Evolutionary conservation across 768 basidiomycete species (phyloP), one percentile per base, ranked within the genome.

Genomic region (Heimioporus sp.): DNA sequence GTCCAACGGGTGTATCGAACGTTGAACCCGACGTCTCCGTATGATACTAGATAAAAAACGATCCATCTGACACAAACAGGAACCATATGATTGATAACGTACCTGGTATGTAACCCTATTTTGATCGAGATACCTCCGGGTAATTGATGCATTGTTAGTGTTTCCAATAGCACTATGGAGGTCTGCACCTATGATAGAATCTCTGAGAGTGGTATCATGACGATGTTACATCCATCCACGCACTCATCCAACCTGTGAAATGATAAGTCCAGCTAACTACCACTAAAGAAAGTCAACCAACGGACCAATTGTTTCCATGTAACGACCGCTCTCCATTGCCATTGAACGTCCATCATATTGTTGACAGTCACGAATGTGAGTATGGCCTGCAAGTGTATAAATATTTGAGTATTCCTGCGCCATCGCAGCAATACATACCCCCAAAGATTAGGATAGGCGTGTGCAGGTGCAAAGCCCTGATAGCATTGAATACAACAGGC

Each of bases 231-330:
- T 32, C 3, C 13, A 35, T 8, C 2, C 19, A 68, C 75, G 39
- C 60, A 85, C 88, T 84, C 74, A 88, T 71, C 81, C 83, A 91
- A 9, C 85, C 69, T 66, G 31, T 20, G 24, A 41, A 37, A 20
- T 35, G 16, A 39, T 36, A 1, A 41, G 5, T 35, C n/a, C 1
- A 28, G 28, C n/a, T 8, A 28, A 21, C n/a, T 2, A 19, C 4
- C 30, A 31, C 21, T 17, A 5, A 20, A 24, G 39, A 16, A n/a
- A n/a, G n/a, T n/a, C 1, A 15, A 11, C 9, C 10, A 15, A 44
- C 79, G 13, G 43, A 86, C 90, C 92, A 48, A 95, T 74, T 10
- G 93, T 97, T 72, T 97, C 93, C 86, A 96, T 89, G 65, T 95
- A 96, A 21, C 91, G 76, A n/a, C 94, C 89, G 56, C 90, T 87